phyloP scores from a whole-genome alignment of 2,329 filamentous ascomycete genomes.

The Ophiocordyceps camponoti-saundersi region DNA sequence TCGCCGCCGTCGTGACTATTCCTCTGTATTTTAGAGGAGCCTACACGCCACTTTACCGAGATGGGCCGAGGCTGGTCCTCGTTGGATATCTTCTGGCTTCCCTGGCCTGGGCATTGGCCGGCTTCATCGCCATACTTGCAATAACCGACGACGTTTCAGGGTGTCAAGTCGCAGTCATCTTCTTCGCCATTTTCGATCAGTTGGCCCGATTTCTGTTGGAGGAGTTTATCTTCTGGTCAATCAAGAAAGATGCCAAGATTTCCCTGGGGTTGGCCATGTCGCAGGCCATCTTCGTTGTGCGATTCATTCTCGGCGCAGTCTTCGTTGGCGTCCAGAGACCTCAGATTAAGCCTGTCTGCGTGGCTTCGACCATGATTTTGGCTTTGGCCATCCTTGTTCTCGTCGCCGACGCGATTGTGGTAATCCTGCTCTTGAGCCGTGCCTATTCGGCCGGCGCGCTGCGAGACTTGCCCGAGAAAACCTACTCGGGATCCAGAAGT shows the following conservation, averaged over 20 bases:
- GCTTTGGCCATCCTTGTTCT: conserved; percentile 28
- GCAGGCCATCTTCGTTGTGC: conserved; percentile 27
- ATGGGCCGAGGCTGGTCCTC: conserved; percentile 49
- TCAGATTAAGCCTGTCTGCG: conserved; percentile 33
- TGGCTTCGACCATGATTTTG: conserved; percentile 25
- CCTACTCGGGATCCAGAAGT: conserved; percentile 11
- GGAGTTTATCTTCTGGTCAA: conserved; percentile 35
- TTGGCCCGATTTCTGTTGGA: conserved; percentile 33
- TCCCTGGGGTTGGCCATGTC: conserved; percentile 20
- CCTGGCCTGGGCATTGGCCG: conserved; percentile 34
- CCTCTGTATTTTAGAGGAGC: conserved; percentile 29
- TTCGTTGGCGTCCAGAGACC: conserved; percentile 37
- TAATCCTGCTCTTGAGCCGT: conserved; percentile 22
- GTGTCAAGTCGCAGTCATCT: conserved; percentile 34
- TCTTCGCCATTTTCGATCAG: conserved; percentile 40
- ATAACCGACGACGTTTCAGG: conserved; percentile 20
- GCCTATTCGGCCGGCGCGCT: conserved; percentile 20
- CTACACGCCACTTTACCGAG: conserved; percentile 31
- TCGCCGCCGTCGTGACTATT: conserved; percentile 29
- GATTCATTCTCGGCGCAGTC: conserved; percentile 34
- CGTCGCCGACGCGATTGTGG: conserved; percentile 25
- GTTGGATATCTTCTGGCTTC: conserved; percentile 32
- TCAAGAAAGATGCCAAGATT: conserved; percentile 21
- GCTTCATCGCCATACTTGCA: conserved; percentile 32
- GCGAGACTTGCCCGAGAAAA: conserved; percentile 13